phyloP scores from a whole-genome alignment of 2,329 filamentous ascomycete genomes.

The Colletotrichum gigasporum region DNA sequence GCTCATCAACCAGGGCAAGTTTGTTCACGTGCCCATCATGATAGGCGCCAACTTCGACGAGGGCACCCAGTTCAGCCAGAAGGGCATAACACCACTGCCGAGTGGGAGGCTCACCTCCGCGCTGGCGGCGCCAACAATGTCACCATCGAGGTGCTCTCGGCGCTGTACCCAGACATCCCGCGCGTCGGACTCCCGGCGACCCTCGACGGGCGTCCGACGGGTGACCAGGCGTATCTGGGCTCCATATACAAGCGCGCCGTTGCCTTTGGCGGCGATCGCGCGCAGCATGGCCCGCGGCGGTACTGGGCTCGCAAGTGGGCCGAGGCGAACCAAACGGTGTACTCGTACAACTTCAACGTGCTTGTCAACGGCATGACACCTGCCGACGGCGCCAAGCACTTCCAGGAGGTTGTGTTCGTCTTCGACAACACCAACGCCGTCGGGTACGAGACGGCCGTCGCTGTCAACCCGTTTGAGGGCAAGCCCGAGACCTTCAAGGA shows the following conservation, averaged over 20 bases:
- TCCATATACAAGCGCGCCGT: constrained; percentile 63
- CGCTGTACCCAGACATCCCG: constrained; percentile 60
- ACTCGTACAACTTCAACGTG: constrained; percentile 62
- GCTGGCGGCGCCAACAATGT: constrained; percentile 35
- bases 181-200: constrained; percentile 57
- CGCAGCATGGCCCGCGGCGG: constrained; percentile 65
- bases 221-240: constrained; percentile 43
- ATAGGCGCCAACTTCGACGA: constrained; percentile 74
- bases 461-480: constrained; percentile 50
- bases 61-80: constrained; percentile 62
- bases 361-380: constrained; percentile 31
- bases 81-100: constrained; percentile 63
- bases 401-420: constrained; percentile 47
- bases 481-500: constrained; percentile 50
- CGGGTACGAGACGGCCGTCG: constrained; percentile 57
- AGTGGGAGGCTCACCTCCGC: constrained; percentile 56
- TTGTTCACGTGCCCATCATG: constrained; percentile 72
- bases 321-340: constrained; percentile 57
- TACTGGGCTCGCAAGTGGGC: constrained; percentile 62
- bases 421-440: constrained; percentile 60
- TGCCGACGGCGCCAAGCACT: constrained; percentile 38
- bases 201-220: constrained; percentile 42
- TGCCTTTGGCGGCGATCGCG: constrained; percentile 63
- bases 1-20: constrained; percentile 65
- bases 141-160: constrained; percentile 46